These are phyloP conservation scores for Pythium aquatile DNA, from an alignment of 352 stramenopile species.

Conservation along the genomic window DNA sequence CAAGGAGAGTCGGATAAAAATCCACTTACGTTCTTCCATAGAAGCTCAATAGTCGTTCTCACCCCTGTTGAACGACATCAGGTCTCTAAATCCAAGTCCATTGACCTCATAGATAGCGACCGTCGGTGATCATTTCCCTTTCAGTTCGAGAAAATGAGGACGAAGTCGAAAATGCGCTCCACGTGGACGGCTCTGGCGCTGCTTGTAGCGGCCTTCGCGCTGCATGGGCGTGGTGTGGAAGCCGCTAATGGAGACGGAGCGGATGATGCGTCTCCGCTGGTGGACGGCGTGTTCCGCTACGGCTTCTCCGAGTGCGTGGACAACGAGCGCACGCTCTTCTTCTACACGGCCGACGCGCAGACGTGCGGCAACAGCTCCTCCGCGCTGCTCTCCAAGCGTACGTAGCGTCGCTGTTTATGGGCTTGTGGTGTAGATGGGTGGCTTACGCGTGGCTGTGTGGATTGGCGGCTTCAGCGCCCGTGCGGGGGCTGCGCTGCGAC, in stretches of 20 bases:
- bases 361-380: constrained; percentile 49
- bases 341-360: constrained; percentile 50
- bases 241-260: background rate
- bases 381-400: constrained; percentile 49
- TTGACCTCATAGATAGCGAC: too few species aligned
- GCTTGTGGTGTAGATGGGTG: too few species aligned
- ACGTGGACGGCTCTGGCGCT: background rate
- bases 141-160: background rate
- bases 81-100: too few species aligned
- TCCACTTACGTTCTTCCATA: background rate
- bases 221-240: background rate
- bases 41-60: background rate
- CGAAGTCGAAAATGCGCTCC: background rate
- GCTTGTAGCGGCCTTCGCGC: background rate
- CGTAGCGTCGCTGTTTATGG: background rate
- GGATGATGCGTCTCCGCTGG: background rate
- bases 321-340: constrained; percentile 71
- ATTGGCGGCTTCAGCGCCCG: constrained; percentile 40
- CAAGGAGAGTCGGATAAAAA: background rate
- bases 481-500: constrained; percentile 67
- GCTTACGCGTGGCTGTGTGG: background rate
- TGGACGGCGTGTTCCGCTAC: constrained; percentile 42
- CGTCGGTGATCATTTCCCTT: background rate
- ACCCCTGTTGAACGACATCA: background rate
- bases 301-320: constrained; percentile 84